Conservation (phyloP, 805 yeast species). For the Jamesozyma piceae region DNA sequence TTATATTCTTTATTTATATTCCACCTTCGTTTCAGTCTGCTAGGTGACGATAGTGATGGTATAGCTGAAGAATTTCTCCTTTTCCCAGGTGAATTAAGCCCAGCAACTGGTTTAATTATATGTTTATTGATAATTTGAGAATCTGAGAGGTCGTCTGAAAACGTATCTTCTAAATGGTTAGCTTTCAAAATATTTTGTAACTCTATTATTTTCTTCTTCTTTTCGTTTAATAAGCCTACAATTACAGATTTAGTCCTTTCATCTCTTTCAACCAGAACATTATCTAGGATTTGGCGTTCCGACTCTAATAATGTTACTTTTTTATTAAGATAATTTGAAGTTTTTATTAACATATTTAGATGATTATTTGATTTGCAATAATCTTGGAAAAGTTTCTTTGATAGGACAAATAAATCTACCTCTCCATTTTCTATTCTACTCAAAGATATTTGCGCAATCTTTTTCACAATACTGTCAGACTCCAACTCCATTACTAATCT, state of each 20-base stretch:
- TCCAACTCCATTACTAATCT: constrained; percentile 14
- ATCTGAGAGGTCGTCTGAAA: constrained; percentile 8
- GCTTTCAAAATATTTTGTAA: constrained; percentile 9
- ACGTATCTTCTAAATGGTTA: neutral
- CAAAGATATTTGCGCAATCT: constrained; percentile 16
- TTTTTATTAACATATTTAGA: neutral
- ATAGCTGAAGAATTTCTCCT: constrained; percentile 4
- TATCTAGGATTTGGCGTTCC: constrained; percentile 10
- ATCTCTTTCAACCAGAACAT: constrained; percentile 16
- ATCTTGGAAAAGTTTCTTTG: constrained; percentile 11
- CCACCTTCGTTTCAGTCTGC: neutral
- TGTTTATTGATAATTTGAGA: constrained; percentile 13
- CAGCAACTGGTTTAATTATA: constrained; percentile 12
- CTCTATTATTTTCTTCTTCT: constrained; percentile 18
- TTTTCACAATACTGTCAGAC: constrained; percentile 13
- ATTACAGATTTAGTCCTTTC: constrained; percentile 14
- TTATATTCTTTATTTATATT: neutral
- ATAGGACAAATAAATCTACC: constrained; percentile 20
- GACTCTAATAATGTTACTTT: constrained; percentile 4
- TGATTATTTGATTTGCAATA: constrained; percentile 11
- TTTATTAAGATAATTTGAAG: neutral
- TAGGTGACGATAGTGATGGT: neutral
- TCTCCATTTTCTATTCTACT: constrained; percentile 11
- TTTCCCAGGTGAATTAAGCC: constrained; percentile 22
- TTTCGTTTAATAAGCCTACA: constrained; percentile 21